A percentile compares a stretch with the other conserved stretches of the same genome.
Conservation (phyloP, 306 rosid species). For the Cucurbita argyrosperma region DNA sequence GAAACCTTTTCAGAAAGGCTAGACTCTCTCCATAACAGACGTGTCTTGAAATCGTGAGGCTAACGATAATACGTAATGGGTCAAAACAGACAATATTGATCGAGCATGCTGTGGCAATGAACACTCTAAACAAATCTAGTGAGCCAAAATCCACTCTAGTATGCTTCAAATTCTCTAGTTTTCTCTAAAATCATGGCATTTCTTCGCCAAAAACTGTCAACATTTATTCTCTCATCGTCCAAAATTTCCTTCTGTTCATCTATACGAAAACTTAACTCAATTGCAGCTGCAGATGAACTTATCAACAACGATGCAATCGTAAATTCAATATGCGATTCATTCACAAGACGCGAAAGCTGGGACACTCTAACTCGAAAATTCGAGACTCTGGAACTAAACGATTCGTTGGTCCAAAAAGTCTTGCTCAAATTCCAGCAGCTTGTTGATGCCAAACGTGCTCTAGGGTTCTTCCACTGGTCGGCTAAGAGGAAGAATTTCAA, state of each 20-base stretch:
- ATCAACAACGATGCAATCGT: not conserved
- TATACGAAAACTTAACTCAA: not conserved
- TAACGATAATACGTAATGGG: no score
- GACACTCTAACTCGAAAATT: constrained; percentile 29
- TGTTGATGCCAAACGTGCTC: constrained; percentile 47
- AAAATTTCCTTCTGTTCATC: not conserved
- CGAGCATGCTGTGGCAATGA: no score
- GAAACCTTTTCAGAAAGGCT: no score
- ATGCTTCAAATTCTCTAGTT: not conserved
- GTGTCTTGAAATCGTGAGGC: no score
- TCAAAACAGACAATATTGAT: no score
- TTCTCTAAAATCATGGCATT: not conserved
- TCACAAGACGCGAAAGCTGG: constrained; percentile 47
- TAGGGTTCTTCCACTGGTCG: constrained; percentile 74
- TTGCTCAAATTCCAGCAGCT: constrained; percentile 40
- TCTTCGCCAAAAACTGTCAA: not conserved
- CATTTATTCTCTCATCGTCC: not conserved
- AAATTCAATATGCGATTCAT: constrained; percentile 23
- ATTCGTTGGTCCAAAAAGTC: constrained; percentile 25
- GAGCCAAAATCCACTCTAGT: not conserved
- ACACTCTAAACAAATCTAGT: no score
- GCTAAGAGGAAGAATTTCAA: constrained; percentile 22
- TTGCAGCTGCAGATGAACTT: not conserved
- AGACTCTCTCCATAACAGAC: no score
- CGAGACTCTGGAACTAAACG: constrained; percentile 17